Evolutionary conservation across 139 green algal species (phyloP), one percentile per base, ranked within the genome.

Genomic region (Chlorella sp.): DNA sequence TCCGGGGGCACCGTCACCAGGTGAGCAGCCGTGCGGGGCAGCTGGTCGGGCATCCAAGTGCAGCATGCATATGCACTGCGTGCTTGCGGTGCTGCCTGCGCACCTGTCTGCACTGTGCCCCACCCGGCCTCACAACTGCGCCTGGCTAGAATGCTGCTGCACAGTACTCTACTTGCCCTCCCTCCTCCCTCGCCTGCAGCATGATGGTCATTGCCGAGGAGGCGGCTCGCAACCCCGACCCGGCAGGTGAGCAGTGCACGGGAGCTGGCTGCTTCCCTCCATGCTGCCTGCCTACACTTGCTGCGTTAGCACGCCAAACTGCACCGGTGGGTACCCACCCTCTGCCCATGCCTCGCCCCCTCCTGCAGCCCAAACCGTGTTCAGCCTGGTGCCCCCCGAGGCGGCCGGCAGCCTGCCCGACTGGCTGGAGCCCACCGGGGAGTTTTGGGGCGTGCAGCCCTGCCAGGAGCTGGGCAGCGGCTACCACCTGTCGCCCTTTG

Each of bases 1-100:
- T 89, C 78, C 5, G 92, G 93, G 7, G 94, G 94, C 46, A 97
- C 94, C 5, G 81, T 96, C 0, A 90, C 90, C 51, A 83, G 77
- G 77, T 83, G 60, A 30, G 76, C 32, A 60, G 36, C n/a, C 8
- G 70, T 8, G 28, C n/a, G 8, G 67, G 2, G 67, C 64, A 41
- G 32, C 32, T 70, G 64, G 56, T 24, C 56, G 56, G 56, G 56
- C 56, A n/a, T n/a, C n/a, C n/a, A n/a, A n/a, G n/a, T n/a, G n/a
- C n/a, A n/a, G n/a, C n/a, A n/a, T n/a, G n/a, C n/a, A n/a, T n/a
- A n/a, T n/a, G n/a, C n/a, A n/a, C n/a, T n/a, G n/a, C n/a, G n/a
- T n/a, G n/a, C n/a, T n/a, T n/a, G n/a, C n/a, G n/a, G n/a, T n/a
- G n/a, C n/a, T n/a, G n/a, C n/a, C n/a, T n/a, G n/a, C n/a, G n/a